phyloP scores from a whole-genome alignment of 805 yeast species.

The Saturnispora silvae region DNA sequence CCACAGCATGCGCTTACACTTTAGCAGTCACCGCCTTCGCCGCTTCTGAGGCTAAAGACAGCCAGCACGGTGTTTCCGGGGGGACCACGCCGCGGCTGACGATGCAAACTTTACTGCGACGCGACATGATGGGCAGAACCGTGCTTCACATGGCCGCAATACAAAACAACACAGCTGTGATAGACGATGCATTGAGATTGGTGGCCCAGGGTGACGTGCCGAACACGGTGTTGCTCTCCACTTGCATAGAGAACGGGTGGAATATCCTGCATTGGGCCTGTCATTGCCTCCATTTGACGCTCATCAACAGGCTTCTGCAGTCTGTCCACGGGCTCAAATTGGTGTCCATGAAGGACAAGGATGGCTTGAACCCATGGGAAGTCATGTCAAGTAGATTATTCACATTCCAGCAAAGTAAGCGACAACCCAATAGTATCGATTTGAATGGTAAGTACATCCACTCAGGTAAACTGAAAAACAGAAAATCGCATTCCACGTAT shows the following conservation, averaged over 20 bases:
- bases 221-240: constrained; percentile 33
- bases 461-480: not conserved
- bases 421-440: constrained; percentile 2
- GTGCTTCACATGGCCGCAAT: constrained; percentile 47
- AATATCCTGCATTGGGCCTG: constrained; percentile 67
- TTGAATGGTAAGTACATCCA: constrained; percentile 5
- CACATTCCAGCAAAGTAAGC: not conserved
- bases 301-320: too few species aligned
- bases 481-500: not conserved
- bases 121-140: constrained; percentile 63
- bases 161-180: constrained; percentile 36
- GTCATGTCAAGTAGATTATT: constrained; percentile 28
- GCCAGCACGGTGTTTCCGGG: too few species aligned
- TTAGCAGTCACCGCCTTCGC: too few species aligned
- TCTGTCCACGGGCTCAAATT: too few species aligned
- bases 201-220: constrained; percentile 16
- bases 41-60: constrained; percentile 8
- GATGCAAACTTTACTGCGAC: constrained; percentile 30
- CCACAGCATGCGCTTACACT: too few species aligned
- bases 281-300: too few species aligned
- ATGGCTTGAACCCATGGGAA: constrained; percentile 65
- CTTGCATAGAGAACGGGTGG: constrained; percentile 75
- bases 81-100: constrained; percentile 20
- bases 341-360: constrained; percentile 54
- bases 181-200: constrained; percentile 34